Evolutionary conservation across 108 stramenopile species (phyloP), one percentile per base, ranked within the genome.

Genomic region (Cyclostephanos invisitatus): DNA sequence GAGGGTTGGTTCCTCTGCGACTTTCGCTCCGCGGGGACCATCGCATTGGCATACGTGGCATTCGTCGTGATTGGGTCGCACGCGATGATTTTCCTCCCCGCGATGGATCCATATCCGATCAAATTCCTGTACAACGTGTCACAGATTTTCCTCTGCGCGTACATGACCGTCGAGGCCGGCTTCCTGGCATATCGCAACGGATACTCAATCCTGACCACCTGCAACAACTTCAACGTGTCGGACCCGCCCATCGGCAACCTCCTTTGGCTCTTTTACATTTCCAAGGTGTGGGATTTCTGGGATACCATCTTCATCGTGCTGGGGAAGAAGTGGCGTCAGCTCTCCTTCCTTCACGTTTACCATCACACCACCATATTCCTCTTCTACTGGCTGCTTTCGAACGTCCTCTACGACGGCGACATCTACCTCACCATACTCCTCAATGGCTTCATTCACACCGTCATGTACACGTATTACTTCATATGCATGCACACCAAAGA

Each of bases 391-490:
- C 77, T 98, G 73, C 98, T 97, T 74, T 74, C 88, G 27, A 91
- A 91, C 62, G 86, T 94, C 24, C 81, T 86, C 64, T 97, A 97
- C 73, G 97, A 98, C 74, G 96, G 98, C 62, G 98, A 98, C 75
- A 87, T 98, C 54, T 99, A 86, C 83, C 79, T 98, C 32, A 98
- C 98, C 68, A 93, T 98, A 67, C 74, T 96, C 20, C 80, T 98
- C 49, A 99, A 99, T 75, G 96, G 97, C 50, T 95, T 97, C 85
- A 98, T 99, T 77, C 99, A 99, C 85, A 96, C 97, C 15, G 94
- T 99, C 75, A 98, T 99, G 98, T 99, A 99, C 96, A 97, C 97
- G 2, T 99, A 99, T 85, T 99, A 98, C 96, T 98, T 98, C 76
- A 96, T 97, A 58, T 95, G 95, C 85, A 95, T 98, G 96, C 97